A percentile compares a stretch with the other conserved stretches of the same genome.
Evolutionary conservation across 2,329 filamentous ascomycete genomes (phyloP).

Genomic region (Alternaria incomplexa): DNA sequence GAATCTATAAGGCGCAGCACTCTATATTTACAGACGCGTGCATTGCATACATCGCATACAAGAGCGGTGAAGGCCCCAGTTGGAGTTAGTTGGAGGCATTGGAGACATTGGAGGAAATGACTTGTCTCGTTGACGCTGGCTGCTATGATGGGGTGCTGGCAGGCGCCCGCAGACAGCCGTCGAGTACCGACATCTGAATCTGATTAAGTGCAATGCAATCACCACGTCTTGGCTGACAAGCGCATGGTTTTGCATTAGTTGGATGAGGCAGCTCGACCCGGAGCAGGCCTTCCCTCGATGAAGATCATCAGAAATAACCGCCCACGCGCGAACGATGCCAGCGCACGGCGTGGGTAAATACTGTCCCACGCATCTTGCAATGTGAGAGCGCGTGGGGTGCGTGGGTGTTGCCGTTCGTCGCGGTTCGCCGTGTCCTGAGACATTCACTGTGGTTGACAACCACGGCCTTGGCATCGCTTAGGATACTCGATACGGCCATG

Average conservation of each 20-base stretch:
- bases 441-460: conserved; percentile 23
- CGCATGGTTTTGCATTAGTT: conserved; percentile 22
- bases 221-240: conserved; percentile 37
- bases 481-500: conserved; percentile 14
- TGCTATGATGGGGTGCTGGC: not conserved
- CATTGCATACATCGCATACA: conserved; percentile 22
- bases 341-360: conserved; percentile 7
- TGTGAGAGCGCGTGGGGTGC: conserved; percentile 14
- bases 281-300: conserved; percentile 8
- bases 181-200: not conserved
- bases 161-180: conserved; percentile 9
- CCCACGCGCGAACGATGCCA: conserved; percentile 9
- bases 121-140: not conserved
- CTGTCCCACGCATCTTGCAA: too few species aligned
- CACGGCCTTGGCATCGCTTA: conserved; percentile 29
- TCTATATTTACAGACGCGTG: conserved; percentile 37
- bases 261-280: conserved; percentile 16
- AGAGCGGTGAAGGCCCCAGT: conserved; percentile 42
- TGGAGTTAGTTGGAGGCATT: conserved; percentile 4
- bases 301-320: conserved; percentile 3
- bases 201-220: conserved; percentile 17
- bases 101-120: not conserved
- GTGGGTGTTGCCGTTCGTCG: not conserved
- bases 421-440: conserved; percentile 13
- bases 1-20: conserved; percentile 28